Percentiles rank a stretch among this genome's conserved stretches.
Evolutionary conservation across 306 rosid species (phyloP).

Genomic region (cucumber (Cucumis sativus)): Cucumber_9930_V3 NC_026660.2:19506001-19506500

Average conservation of each 20-base stretch:
- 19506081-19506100: background rate
- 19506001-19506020: constrained; percentile 87
- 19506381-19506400: too few species aligned
- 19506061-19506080: background rate
- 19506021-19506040: constrained; percentile 97
- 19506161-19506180: constrained; percentile 92
- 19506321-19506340: background rate
- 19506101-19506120: background rate
- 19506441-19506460: too few species aligned
- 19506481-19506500: too few species aligned
- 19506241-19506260: constrained; percentile 79
- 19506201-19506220: constrained; percentile 82
- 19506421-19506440: too few species aligned
- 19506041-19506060: constrained; percentile 29
- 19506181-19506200: constrained; percentile 89
- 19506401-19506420: too few species aligned
- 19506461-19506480: too few species aligned
- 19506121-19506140: constrained; percentile 41
- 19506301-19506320: background rate
- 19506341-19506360: background rate
- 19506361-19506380: background rate
- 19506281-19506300: background rate
- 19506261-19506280: constrained; percentile 4
- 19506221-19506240: constrained; percentile 60
- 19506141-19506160: constrained; percentile 85